Conservation (phyloP, 2,329 filamentous ascomycete genomes). For the Sporothrix sp. region DNA sequence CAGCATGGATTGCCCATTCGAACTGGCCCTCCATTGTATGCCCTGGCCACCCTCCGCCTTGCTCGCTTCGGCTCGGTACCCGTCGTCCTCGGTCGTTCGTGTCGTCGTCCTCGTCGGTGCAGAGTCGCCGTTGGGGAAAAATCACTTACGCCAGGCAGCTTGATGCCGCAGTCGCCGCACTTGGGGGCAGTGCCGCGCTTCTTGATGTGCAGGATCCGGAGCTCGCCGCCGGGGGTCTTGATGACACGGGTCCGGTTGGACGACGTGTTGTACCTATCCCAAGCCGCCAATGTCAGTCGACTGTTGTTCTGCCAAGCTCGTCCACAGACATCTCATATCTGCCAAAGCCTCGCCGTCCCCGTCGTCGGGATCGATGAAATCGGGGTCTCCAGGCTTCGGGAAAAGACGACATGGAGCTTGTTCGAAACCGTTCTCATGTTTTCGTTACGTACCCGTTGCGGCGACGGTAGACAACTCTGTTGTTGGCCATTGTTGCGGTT, state of each 20-base stretch:
- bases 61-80: too few relatives aligned
- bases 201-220: slow-evolving; percentile 98
- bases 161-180: slow-evolving; percentile 97
- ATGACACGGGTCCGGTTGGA: slow-evolving; percentile 94
- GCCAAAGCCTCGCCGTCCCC: background rate
- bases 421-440: background rate
- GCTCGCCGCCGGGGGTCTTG: slow-evolving; percentile 93
- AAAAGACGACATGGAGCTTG: background rate
- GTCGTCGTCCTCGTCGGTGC: background rate
- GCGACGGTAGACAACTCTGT: slow-evolving; percentile 60
- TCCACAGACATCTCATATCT: background rate
- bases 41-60: too few relatives aligned
- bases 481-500: slow-evolving; percentile 48
- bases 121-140: background rate
- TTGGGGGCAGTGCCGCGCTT: slow-evolving; percentile 97
- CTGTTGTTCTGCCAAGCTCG: background rate
- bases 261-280: slow-evolving; percentile 85
- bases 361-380: background rate
- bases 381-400: background rate
- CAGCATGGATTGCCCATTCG: too few relatives aligned
- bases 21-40: too few relatives aligned
- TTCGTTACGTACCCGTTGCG: slow-evolving; percentile 61
- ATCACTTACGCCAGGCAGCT: slow-evolving; percentile 89
- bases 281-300: slow-evolving; percentile 8
- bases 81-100: background rate